These are phyloP conservation scores for Yarrowia galli DNA, from an alignment of 1,139 yeast species.

Conservation along the genomic window DNA sequence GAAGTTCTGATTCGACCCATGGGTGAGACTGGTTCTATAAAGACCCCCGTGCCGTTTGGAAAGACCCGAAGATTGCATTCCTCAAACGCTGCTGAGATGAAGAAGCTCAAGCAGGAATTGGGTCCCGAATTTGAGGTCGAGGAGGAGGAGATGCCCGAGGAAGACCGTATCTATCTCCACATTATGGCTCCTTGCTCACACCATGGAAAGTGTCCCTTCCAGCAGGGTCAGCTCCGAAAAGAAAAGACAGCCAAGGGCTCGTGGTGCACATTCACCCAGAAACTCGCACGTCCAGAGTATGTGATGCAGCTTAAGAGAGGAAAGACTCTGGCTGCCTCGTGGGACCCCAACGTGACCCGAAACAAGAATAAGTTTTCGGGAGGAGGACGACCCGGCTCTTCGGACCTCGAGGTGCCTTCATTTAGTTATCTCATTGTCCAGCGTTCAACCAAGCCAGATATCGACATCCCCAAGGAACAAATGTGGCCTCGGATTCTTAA, in stretches of 20 bases:
- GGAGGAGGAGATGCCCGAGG: background rate
- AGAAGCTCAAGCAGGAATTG: conserved; percentile 55
- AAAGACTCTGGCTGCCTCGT: conserved; percentile 69
- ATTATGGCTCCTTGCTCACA: conserved; percentile 92
- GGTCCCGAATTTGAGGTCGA: conserved; percentile 57
- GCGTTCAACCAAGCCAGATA: conserved; percentile 51
- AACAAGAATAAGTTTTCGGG: conserved; percentile 53
- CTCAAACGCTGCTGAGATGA: conserved; percentile 52
- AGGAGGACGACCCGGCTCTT: conserved; percentile 77
- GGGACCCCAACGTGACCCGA: conserved; percentile 61
- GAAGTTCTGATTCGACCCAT: conserved; percentile 89
- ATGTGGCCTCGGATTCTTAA: conserved; percentile 66
- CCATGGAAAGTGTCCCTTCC: conserved; percentile 86
- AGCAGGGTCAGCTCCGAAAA: conserved; percentile 68
- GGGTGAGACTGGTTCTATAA: conserved; percentile 62
- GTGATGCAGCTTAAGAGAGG: conserved; percentile 86
- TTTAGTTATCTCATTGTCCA: conserved; percentile 79
- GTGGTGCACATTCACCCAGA: conserved; percentile 80
- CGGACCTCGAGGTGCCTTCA: conserved; percentile 74
- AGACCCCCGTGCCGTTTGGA: conserved; percentile 69
- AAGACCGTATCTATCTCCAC: conserved; percentile 42
- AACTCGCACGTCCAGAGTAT: conserved; percentile 77
- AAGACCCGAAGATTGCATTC: conserved; percentile 43
- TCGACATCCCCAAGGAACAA: conserved; percentile 37
- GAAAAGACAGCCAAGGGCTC: conserved; percentile 60